Evolutionary conservation across 169 alveolate genomes (phyloP), one percentile per base, ranked within the genome.

Genomic region (Plasmodium chabaudi): DNA sequence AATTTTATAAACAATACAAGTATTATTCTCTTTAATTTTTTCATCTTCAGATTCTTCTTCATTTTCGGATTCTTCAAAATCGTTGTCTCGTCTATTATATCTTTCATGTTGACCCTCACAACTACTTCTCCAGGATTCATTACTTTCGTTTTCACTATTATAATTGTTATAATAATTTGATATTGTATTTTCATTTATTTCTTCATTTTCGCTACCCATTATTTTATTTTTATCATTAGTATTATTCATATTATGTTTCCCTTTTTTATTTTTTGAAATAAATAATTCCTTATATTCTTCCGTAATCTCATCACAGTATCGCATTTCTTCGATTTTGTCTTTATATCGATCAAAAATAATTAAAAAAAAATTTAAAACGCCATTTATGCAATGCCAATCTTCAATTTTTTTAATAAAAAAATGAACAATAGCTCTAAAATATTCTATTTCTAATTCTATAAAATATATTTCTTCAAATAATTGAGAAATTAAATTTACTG

Each of bases 361-460:
- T 27, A 75, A 34, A 9, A 75, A 19, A 75, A 75, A 75, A 2
- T 46, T 75, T 0, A 56, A 44, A 6, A 75, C 88, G 1, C 88
- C 88, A 75, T 34, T 75, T 46, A 75, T 15, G 21, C 88, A 75
- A 44, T 75, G 88, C 88, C 88, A 75, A 56, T 75, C 88, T 75
- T 75, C 88, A 25, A 75, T 75, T 64, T 63, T 34, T 23, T 34
- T 75, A 64, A 75, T 75, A 75, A 27, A 75, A 64, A 75, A 75
- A 75, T 17, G 27, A 9, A 75, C 5, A 0, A 75, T 15, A 0
- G 60, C 23, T 49, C 46, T 23, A 21, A 75, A 42, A 69, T 63
- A 75, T 21, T 75, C 77, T 19, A 34, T 25, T 13, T 63, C 77
- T 34, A 75, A 12, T 5, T 75, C 69, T n/a, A 25, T 47, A 5